Conservation (phyloP, 805 yeast species). For the Ogataea haglerorum region DNA sequence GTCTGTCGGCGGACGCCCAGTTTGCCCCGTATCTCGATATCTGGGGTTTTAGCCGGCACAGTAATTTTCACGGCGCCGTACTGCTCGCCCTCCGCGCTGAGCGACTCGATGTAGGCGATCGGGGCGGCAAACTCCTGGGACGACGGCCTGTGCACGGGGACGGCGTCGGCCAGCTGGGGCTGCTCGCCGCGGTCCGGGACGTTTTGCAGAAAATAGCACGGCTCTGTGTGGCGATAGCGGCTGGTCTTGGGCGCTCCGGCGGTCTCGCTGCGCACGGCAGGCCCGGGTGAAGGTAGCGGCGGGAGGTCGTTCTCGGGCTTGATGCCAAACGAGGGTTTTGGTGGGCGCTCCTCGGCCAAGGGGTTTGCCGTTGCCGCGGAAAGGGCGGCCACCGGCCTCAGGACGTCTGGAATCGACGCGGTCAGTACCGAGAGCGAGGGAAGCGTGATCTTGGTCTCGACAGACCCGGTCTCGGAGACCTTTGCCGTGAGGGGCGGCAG, state of each 20-base stretch:
- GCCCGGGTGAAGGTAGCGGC: no score
- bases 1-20: constrained; percentile 1
- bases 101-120: constrained; percentile 55
- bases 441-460: constrained; percentile 3
- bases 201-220: not conserved
- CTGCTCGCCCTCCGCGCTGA: constrained; percentile 47
- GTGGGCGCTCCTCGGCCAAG: not conserved
- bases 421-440: constrained; percentile 10
- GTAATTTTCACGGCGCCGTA: constrained; percentile 76
- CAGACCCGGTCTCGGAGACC: not conserved
- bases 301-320: constrained; percentile 3
- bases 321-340: not conserved
- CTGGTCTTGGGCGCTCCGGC: constrained; percentile 1
- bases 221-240: not conserved
- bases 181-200: not conserved
- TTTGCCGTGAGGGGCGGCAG: constrained; percentile 9
- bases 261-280: not conserved
- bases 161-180: constrained; percentile 11
- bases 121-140: constrained; percentile 61
- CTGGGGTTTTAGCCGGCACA: constrained; percentile 43
- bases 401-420: constrained; percentile 5
- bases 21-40: not conserved
- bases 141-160: constrained; percentile 60
- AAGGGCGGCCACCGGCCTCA: not conserved
- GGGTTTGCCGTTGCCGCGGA: no score